These are phyloP conservation scores for Fraxinus xanthoxyloides DNA, from an alignment of 305 asterid species.

Conservation along the genomic window DNA sequence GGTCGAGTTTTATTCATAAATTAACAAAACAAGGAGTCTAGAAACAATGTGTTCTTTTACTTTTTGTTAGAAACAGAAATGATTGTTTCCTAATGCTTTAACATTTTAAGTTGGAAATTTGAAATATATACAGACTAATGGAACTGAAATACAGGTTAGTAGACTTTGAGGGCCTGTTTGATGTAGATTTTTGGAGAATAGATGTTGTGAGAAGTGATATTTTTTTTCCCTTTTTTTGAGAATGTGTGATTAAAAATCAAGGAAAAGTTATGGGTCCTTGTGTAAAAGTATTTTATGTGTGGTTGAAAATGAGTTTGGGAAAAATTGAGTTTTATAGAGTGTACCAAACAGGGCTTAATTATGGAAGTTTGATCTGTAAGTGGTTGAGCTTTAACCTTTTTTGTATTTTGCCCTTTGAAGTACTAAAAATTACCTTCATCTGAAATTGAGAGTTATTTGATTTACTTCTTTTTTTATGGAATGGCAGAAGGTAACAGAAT, in stretches of 20 bases:
- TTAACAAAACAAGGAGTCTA: neutral
- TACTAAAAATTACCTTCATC: neutral
- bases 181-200: neutral
- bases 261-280: neutral
- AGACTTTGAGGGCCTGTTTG: neutral
- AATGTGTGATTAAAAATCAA: neutral
- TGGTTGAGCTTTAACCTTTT: neutral
- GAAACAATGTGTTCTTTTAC: neutral
- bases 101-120: neutral
- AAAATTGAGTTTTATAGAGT: neutral
- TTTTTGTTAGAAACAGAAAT: neutral
- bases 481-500: constrained; percentile 67
- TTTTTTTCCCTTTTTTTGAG: too few species aligned
- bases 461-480: neutral
- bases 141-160: neutral
- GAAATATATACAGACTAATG: neutral
- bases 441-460: constrained; percentile 14
- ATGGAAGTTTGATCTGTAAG: neutral
- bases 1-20: constrained; percentile 3
- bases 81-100: neutral
- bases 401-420: constrained; percentile 1
- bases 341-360: neutral
- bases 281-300: neutral
- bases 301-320: neutral
- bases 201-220: neutral